Percentiles rank a stretch among this genome's conserved stretches.
These are phyloP conservation scores for Gentiana dahurica DNA, from an alignment of 257 asterid genomes.

Conservation along the genomic window DNA sequence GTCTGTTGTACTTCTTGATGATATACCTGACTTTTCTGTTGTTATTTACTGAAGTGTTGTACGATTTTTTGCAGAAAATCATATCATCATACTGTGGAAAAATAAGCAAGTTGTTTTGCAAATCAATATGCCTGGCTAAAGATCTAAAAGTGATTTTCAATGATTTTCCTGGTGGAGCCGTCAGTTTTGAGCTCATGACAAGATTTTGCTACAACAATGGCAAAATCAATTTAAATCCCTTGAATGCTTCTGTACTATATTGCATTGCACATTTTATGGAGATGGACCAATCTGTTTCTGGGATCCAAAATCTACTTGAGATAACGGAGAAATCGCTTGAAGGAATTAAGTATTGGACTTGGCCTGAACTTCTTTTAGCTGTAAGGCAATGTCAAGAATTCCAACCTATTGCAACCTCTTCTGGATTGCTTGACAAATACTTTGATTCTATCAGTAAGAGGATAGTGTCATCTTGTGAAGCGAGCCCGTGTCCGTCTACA, in stretches of 20 bases:
- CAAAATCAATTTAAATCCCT: constrained; percentile 34
- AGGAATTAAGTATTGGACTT: constrained; percentile 53
- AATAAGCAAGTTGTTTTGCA: constrained; percentile 35
- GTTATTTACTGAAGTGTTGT: constrained; percentile 7
- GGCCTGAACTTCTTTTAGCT: constrained; percentile 63
- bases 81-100: constrained; percentile 50
- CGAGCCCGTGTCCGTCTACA: constrained; percentile 66
- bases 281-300: constrained; percentile 35
- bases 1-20: neutral
- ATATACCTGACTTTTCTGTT: neutral
- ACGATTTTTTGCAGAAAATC: constrained; percentile 36
- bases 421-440: constrained; percentile 32
- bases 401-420: constrained; percentile 25
- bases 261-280: constrained; percentile 65
- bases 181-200: constrained; percentile 56
- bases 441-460: constrained; percentile 42
- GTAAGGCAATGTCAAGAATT: constrained; percentile 47
- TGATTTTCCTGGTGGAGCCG: constrained; percentile 86
- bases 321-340: constrained; percentile 41
- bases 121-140: constrained; percentile 25
- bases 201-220: constrained; percentile 67
- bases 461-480: constrained; percentile 39
- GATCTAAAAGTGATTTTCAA: constrained; percentile 61
- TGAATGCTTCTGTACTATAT: constrained; percentile 34
- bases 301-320: constrained; percentile 33